Evolutionary conservation across 805 yeast species (phyloP).

Genomic region (Saccharomyces kudriavzevii): DNA sequence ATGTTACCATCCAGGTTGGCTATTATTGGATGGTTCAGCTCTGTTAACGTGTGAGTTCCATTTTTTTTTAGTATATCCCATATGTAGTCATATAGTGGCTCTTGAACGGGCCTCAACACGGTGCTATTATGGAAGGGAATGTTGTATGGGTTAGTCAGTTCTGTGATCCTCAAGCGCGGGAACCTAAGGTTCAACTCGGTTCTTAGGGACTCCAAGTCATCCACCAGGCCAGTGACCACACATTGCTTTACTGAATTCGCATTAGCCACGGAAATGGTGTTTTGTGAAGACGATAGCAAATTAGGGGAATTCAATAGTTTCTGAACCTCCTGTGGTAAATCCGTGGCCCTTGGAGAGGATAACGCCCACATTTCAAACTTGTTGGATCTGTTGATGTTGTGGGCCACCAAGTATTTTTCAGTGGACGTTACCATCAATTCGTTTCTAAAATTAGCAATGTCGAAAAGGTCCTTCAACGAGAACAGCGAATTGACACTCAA

Average conservation of each 20-base stretch:
- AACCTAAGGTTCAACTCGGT: conserved; percentile 17
- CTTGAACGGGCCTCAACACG: conserved; percentile 26
- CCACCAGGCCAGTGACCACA: conserved; percentile 27
- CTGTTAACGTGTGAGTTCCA: conserved; percentile 18
- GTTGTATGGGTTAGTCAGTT: conserved; percentile 25
- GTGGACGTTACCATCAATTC: conserved; percentile 29
- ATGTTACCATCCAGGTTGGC: conserved; percentile 27
- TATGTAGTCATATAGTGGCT: conserved; percentile 29
- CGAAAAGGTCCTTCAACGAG: conserved; percentile 21
- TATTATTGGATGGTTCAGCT: conserved; percentile 24
- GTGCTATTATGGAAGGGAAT: conserved; percentile 30
- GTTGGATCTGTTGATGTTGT: conserved; percentile 18
- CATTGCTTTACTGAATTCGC: conserved; percentile 28
- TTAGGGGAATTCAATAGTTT: conserved; percentile 10
- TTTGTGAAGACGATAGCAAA: conserved; percentile 5
- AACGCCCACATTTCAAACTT: conserved; percentile 29
- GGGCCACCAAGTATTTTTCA: conserved; percentile 19
- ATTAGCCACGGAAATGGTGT: conserved; percentile 25
- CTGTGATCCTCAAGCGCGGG: conserved; percentile 22
- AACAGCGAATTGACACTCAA: conserved; percentile 23
- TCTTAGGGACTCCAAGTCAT: conserved; percentile 22
- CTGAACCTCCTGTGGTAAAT: conserved; percentile 21
- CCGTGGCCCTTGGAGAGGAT: conserved; percentile 23
- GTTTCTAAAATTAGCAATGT: conserved; percentile 29
- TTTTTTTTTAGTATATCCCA: conserved; percentile 27